A percentile compares a stretch with the other conserved stretches of the same genome.
Evolutionary conservation across 2,329 filamentous ascomycete genomes (phyloP).

Genomic region (Arthroderma uncinatum): DNA sequence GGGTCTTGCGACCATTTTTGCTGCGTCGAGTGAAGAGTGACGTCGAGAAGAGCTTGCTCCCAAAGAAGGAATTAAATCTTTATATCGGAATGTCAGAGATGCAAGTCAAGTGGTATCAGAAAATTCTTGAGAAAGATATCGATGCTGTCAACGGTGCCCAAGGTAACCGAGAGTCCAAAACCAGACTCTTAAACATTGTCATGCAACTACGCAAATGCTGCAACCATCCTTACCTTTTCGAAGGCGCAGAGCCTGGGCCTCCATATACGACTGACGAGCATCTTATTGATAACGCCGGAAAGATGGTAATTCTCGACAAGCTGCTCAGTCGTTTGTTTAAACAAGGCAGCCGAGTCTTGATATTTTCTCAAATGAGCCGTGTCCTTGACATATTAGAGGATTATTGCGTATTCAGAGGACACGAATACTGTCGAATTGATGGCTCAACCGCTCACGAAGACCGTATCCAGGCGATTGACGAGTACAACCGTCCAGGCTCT

Average conservation of each 20-base stretch:
- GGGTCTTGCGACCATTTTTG: conserved; percentile 83
- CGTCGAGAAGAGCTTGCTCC: conserved; percentile 92
- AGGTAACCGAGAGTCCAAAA: conserved; percentile 96
- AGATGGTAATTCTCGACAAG: conserved; percentile 95
- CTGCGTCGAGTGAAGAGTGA: conserved; percentile 93
- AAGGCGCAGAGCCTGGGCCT: conserved; percentile 90
- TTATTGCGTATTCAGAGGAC: conserved; percentile 91
- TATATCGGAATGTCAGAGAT: conserved; percentile 99
- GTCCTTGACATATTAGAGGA: conserved; percentile 93
- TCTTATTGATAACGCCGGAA: conserved; percentile 81
- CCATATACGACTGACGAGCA: conserved; percentile 98
- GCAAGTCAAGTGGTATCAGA: conserved; percentile 98
- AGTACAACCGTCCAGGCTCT: conserved; percentile 91
- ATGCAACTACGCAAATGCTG: conserved; percentile 99
- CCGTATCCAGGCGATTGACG: conserved; percentile 91
- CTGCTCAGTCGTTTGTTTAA: conserved; percentile 70
- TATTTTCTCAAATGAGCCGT: conserved; percentile 99
- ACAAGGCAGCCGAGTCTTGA: conserved; percentile 88
- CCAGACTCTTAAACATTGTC: conserved; percentile 90
- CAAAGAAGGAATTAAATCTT: conserved; percentile 94
- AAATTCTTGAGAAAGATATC: conserved; percentile 97
- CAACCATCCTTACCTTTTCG: conserved; percentile 96
- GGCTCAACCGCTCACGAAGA: conserved; percentile 95
- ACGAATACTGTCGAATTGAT: conserved; percentile 94
- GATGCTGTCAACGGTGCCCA: conserved; percentile 95